Evolutionary conservation across 305 asterid genomes (phyloP).

Genomic region (Solanum chacoense): DNA sequence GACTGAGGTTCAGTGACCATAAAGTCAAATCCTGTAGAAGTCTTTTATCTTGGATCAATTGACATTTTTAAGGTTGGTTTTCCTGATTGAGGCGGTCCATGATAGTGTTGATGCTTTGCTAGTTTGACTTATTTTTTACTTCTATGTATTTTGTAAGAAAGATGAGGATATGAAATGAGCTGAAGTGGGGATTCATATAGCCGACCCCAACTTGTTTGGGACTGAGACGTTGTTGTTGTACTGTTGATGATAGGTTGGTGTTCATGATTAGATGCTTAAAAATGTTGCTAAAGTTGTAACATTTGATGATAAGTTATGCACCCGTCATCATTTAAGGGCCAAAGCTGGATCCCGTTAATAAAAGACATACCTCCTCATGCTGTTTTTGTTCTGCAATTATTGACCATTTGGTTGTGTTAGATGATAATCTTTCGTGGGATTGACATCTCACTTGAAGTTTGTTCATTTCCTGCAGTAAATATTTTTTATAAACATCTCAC

Average conservation of each 20-base stretch:
- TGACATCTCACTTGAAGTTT: neutral
- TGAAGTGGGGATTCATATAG: neutral
- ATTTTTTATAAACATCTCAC: neutral
- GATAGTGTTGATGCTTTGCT: neutral
- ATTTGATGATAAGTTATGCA: neutral
- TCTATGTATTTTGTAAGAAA: neutral
- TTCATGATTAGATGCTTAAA: neutral
- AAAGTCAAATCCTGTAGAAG: neutral
- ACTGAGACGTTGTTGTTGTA: neutral
- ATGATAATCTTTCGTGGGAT: neutral
- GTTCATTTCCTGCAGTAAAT: neutral
- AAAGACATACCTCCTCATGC: neutral
- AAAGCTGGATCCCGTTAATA: neutral
- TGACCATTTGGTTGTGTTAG: neutral
- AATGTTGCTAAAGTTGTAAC: neutral
- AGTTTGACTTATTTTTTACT: neutral
- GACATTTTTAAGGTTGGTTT: neutral
- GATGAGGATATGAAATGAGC: neutral
- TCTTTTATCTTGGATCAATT: neutral
- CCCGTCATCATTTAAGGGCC: neutral
- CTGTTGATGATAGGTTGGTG: neutral
- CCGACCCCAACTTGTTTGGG: neutral
- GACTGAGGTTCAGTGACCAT: neutral
- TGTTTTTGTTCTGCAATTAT: neutral
- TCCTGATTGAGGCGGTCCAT: neutral